Evolutionary conservation across 129 eudicot genomes (phyloP).

Genomic region (Scalesia atractyloides): DNA sequence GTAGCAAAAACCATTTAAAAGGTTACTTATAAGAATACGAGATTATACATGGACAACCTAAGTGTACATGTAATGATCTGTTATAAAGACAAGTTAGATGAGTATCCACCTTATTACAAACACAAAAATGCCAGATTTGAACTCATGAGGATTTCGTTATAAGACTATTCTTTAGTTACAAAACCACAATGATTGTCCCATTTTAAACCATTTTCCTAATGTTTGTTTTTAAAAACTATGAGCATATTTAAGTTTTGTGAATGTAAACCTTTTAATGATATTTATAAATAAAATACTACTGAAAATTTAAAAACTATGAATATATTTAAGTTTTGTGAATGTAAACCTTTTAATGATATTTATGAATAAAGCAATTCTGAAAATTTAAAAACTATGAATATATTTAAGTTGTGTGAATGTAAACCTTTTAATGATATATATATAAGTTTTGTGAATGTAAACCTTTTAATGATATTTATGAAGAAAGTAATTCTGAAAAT

Average conservation of each 20-base stretch:
- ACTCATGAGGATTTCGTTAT: not conserved
- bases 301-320: not conserved
- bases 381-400: not conserved
- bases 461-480: not conserved
- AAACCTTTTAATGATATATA: not conserved
- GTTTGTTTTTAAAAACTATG: not conserved
- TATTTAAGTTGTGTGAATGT: not conserved
- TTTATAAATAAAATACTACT: not conserved
- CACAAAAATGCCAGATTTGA: not conserved
- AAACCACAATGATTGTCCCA: not conserved
- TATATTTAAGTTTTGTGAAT: not conserved
- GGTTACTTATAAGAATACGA: too few relatives aligned
- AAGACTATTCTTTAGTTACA: not conserved
- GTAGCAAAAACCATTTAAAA: too few relatives aligned
- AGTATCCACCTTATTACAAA: not conserved
- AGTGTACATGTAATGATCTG: too few relatives aligned
- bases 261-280: not conserved
- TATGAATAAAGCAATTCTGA: not conserved
- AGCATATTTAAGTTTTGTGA: not conserved
- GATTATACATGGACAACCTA: too few relatives aligned
- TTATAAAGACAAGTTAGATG: too few relatives aligned
- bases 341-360: not conserved
- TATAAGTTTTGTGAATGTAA: too few relatives aligned
- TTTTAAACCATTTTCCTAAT: not conserved
- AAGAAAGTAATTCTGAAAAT: not conserved